Percentiles rank a stretch among this genome's conserved stretches.
Conservation (phyloP, 352 stramenopile species). For the Thraustochytrium striatum region DNA sequence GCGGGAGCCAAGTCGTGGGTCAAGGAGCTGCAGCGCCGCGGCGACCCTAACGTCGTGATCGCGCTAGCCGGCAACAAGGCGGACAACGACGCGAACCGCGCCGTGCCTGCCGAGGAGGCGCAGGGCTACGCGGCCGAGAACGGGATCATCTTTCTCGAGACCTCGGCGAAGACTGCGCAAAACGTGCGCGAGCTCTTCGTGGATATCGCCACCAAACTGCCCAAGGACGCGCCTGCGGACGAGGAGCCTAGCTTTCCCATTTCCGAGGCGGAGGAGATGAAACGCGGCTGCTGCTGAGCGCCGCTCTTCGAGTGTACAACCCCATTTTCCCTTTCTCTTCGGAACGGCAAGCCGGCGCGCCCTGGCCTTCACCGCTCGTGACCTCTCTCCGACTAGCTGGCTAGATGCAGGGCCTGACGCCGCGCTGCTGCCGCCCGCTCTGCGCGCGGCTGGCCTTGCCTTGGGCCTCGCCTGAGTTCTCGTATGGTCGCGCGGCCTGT, state of each 20-base stretch:
- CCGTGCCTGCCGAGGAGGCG: conserved; percentile 84
- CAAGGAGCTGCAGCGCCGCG: conserved; percentile 97
- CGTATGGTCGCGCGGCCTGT: no score
- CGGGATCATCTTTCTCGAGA: conserved; percentile 98
- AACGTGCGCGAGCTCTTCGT: conserved; percentile 98
- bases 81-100: conserved; percentile 91
- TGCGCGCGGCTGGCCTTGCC: no score
- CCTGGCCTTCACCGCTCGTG: no score
- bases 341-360: no score
- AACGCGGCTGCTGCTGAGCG: conserved; percentile 37
- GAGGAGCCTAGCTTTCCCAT: background rate
- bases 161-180: conserved; percentile 96
- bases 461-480: no score
- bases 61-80: conserved; percentile 93
- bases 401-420: no score
- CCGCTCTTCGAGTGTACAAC: background rate
- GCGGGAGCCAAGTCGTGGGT: conserved; percentile 98
- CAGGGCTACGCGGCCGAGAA: conserved; percentile 97
- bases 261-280: background rate
- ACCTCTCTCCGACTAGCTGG: no score
- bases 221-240: conserved; percentile 28
- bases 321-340: background rate
- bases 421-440: no score
- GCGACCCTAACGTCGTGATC: conserved; percentile 94
- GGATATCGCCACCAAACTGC: conserved; percentile 45